These are phyloP conservation scores for Ceratobasidium sp. DNA, from an alignment of 1,284 basidiomycete genomes.

Conservation along the genomic window DNA sequence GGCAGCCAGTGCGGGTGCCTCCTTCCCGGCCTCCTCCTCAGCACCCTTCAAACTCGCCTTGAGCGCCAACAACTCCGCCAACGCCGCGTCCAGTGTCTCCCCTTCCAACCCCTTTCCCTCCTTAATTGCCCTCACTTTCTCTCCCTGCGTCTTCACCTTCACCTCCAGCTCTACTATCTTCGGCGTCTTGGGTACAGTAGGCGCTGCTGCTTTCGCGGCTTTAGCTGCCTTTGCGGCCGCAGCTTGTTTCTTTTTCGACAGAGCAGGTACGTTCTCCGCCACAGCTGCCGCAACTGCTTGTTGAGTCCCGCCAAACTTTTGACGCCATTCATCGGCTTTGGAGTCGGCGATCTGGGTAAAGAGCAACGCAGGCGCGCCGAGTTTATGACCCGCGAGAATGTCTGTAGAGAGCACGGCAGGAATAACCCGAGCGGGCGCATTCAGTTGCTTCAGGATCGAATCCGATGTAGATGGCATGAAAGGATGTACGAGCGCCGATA, in stretches of 20 bases:
- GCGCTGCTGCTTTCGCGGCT: constrained; percentile 43
- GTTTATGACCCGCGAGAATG: constrained; percentile 64
- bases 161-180: constrained; percentile 52
- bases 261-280: constrained; percentile 38
- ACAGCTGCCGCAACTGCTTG: constrained; percentile 46
- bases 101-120: constrained; percentile 54
- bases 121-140: constrained; percentile 58
- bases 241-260: constrained; percentile 49
- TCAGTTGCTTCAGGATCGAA: constrained; percentile 86
- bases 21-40: constrained; percentile 21
- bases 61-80: constrained; percentile 56
- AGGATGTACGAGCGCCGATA: constrained; percentile 88
- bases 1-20: neutral
- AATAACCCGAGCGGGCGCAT: constrained; percentile 77
- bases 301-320: constrained; percentile 63
- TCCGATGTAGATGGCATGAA: constrained; percentile 96
- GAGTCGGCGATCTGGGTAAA: constrained; percentile 67
- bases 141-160: constrained; percentile 58
- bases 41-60: constrained; percentile 59
- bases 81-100: constrained; percentile 54
- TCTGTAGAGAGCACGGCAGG: constrained; percentile 64
- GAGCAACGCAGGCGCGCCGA: constrained; percentile 64
- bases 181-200: constrained; percentile 49
- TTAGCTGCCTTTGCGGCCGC: constrained; percentile 48
- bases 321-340: constrained; percentile 65